A percentile compares a stretch with the other conserved stretches of the same genome.
These are phyloP conservation scores for Suhomyces ambrosiae DNA, from an alignment of 1,139 yeast species.

Conservation along the genomic window DNA sequence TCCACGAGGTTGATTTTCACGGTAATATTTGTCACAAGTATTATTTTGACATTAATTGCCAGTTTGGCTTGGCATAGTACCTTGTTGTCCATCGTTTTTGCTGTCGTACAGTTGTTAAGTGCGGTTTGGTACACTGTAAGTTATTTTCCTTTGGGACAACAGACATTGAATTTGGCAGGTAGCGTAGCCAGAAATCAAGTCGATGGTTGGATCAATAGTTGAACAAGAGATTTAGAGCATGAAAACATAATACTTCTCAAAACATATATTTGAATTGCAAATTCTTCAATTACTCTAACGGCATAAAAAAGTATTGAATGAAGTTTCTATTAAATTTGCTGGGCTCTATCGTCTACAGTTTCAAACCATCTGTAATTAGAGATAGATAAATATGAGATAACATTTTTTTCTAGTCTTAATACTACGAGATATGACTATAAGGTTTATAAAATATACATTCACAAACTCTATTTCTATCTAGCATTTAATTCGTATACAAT, in stretches of 20 bases:
- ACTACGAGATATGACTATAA: too few relatives aligned
- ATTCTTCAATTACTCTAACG: too few relatives aligned
- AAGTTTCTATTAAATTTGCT: too few relatives aligned
- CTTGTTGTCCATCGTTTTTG: slow-evolving; percentile 52
- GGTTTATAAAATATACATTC: neutral
- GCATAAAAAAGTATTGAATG: too few relatives aligned
- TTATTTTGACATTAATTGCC: slow-evolving; percentile 50
- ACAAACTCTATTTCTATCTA: neutral
- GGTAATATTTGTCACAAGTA: slow-evolving; percentile 49
- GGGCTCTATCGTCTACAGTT: too few relatives aligned
- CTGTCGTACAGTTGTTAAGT: slow-evolving; percentile 51
- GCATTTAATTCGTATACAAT: slow-evolving; percentile 13
- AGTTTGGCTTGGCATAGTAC: slow-evolving; percentile 50
- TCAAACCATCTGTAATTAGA: too few relatives aligned
- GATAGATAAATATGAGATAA: too few relatives aligned
- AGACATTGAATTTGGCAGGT: slow-evolving; percentile 55
- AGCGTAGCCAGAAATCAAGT: slow-evolving; percentile 59
- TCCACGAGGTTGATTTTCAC: slow-evolving; percentile 56
- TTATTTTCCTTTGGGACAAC: slow-evolving; percentile 64
- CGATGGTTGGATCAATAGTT: slow-evolving; percentile 54
- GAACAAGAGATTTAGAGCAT: too few relatives aligned
- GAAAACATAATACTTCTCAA: too few relatives aligned
- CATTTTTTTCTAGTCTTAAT: too few relatives aligned
- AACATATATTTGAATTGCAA: too few relatives aligned
- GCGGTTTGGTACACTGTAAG: slow-evolving; percentile 62